Percentiles rank a stretch among this genome's conserved stretches.
Conservation (phyloP, 1,284 basidiomycete species). For the Retiboletus flavoniger region DNA sequence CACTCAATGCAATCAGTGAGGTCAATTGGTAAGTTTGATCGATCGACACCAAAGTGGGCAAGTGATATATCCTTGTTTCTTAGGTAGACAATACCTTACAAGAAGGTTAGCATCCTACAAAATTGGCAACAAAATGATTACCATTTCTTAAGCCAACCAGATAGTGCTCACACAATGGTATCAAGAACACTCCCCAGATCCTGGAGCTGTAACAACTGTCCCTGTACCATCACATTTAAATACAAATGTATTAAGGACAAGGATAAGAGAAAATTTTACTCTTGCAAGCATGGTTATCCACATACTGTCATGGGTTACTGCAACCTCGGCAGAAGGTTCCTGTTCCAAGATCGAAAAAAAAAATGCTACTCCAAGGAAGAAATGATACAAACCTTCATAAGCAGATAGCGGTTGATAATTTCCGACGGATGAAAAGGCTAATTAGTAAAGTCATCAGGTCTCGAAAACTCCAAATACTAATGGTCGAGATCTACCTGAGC, state of each 20-base stretch:
- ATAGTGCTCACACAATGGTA: not conserved
- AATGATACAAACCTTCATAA: conserved; percentile 1
- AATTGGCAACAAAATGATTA: not conserved
- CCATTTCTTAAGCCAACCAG: not conserved
- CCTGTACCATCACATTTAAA: not conserved
- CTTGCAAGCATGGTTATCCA: not conserved
- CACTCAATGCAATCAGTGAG: not conserved
- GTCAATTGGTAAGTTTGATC: not conserved
- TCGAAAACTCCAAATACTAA: not conserved
- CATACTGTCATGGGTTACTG: not conserved
- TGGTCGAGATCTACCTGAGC: not conserved
- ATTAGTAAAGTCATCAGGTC: not conserved
- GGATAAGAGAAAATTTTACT: not conserved
- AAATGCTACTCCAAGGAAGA: no score
- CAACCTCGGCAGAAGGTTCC: not conserved
- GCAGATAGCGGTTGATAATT: not conserved
- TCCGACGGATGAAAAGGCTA: conserved; percentile 1
- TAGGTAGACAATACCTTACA: not conserved
- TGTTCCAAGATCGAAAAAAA: not conserved
- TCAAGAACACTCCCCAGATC: not conserved
- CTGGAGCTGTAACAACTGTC: not conserved
- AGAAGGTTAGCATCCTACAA: not conserved
- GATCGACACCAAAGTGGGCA: not conserved
- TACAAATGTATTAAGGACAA: not conserved
- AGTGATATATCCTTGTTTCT: not conserved